Conservation (phyloP, 208 protist genomes). For the Crithidia sp. region DNA sequence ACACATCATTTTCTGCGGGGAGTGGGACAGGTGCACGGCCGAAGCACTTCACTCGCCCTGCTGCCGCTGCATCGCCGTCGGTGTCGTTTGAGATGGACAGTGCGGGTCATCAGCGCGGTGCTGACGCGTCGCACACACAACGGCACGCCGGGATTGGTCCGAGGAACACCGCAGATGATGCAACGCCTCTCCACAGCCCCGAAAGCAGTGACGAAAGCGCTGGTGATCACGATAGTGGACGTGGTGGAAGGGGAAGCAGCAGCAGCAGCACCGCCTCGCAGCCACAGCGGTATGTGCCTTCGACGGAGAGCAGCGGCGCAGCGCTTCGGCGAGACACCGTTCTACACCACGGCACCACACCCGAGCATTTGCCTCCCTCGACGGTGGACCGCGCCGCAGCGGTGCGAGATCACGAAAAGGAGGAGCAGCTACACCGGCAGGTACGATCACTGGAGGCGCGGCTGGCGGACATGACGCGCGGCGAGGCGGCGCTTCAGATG, state of each 20-base stretch:
- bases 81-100: neutral
- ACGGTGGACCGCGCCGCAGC: neutral
- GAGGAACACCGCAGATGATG: too few species aligned
- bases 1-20: neutral
- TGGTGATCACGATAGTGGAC: too few species aligned
- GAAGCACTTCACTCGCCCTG: neutral
- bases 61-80: neutral
- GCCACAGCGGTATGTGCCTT: too few species aligned
- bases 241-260: too few species aligned
- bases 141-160: too few species aligned
- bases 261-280: too few species aligned
- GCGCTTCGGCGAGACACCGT: too few species aligned
- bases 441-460: conserved; percentile 33
- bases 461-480: conserved; percentile 12
- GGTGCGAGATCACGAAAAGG: neutral
- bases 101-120: neutral
- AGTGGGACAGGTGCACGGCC: neutral
- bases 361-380: conserved; percentile 17
- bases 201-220: too few species aligned
- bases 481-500: neutral
- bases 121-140: neutral
- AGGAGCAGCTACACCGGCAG: conserved; percentile 33
- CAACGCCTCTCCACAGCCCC: too few species aligned
- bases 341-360: conserved; percentile 6
- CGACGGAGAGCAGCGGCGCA: too few species aligned